These are phyloP conservation scores for Kwoniella heveanensis DNA, from an alignment of 768 basidiomycete genomes.

Conservation along the genomic window DNA sequence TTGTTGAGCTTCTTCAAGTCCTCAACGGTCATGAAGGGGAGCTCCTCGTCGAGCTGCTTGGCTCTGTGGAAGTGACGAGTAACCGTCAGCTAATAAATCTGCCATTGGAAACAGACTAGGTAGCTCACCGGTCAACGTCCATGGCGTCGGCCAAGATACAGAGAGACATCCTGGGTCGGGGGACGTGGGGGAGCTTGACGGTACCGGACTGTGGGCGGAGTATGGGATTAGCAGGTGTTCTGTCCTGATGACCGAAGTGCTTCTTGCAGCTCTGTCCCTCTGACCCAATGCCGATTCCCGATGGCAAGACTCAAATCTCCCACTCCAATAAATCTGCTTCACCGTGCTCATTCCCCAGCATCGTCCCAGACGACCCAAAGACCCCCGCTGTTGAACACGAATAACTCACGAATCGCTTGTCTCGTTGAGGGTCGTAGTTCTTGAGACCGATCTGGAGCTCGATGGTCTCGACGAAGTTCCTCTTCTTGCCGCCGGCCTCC, in stretches of 20 bases:
- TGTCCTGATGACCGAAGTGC: too few relatives aligned
- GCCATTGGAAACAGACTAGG: slow-evolving; percentile 48
- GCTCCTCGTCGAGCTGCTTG: slow-evolving; percentile 58
- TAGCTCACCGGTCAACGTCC: slow-evolving; percentile 72
- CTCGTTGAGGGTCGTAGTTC: slow-evolving; percentile 82
- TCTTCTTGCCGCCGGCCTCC: slow-evolving; percentile 56
- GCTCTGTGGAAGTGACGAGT: slow-evolving; percentile 28
- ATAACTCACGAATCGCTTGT: slow-evolving; percentile 99
- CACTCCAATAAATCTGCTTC: too few relatives aligned
- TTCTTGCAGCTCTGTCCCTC: too few relatives aligned
- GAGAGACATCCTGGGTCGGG: slow-evolving; percentile 97
- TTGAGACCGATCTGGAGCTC: slow-evolving; percentile 58
- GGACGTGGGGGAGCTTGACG: slow-evolving; percentile 85
- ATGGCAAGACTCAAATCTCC: too few relatives aligned
- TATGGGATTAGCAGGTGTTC: not conserved
- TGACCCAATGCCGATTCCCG: too few relatives aligned
- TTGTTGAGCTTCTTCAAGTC: slow-evolving; percentile 99
- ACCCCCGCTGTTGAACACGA: too few relatives aligned
- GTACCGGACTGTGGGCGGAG: slow-evolving; percentile 38
- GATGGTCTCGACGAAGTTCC: slow-evolving; percentile 58
- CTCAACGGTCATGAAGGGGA: slow-evolving; percentile 91
- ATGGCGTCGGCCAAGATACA: slow-evolving; percentile 99
- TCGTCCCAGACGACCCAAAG: too few relatives aligned
- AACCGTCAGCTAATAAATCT: not conserved
- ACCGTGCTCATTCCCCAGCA: too few relatives aligned